Conservation (phyloP, 371 early-diverging fungal genomes). For the Cokeromyces recurvatus region DNA sequence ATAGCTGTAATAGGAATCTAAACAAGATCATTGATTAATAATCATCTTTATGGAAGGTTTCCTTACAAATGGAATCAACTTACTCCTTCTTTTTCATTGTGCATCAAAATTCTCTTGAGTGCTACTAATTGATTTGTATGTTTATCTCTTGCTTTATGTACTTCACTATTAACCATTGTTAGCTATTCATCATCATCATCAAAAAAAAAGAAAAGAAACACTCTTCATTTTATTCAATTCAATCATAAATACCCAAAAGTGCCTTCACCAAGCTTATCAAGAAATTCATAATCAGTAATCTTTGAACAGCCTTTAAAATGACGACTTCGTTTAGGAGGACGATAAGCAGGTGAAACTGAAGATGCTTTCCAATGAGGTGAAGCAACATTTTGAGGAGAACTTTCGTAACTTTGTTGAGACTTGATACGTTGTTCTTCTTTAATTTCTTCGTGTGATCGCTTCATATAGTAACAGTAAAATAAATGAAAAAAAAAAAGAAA, state of each 20-base stretch:
- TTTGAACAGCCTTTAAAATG: conserved; percentile 59
- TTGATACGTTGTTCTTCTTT: conserved; percentile 9
- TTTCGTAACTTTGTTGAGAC: conserved; percentile 5
- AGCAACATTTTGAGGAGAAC: conserved; percentile 5
- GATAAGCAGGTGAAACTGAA: conserved; percentile 15
- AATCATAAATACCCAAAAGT: conserved; percentile 82
- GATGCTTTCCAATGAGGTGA: conserved; percentile 19
- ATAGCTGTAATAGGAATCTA: conserved; percentile 93
- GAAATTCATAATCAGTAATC: conserved; percentile 66
- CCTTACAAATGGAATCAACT: conserved; percentile 5
- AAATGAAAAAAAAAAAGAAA: no score
- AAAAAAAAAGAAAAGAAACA: background rate
- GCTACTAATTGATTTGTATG: conserved; percentile 76
- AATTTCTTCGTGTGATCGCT: conserved; percentile 10
- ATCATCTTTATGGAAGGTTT: background rate
- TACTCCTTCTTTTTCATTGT: conserved; percentile 90
- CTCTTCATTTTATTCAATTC: background rate
- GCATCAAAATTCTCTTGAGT: conserved; percentile 87
- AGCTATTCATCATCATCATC: no score
- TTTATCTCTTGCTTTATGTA: conserved; percentile 79
- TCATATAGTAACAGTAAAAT: no score
- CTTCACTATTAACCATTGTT: conserved; percentile 80
- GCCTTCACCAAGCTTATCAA: conserved; percentile 88
- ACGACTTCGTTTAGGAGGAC: conserved; percentile 7
- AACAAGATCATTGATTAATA: background rate